A percentile compares a stretch with the other conserved stretches of the same genome.
These are phyloP conservation scores for Carex parvula DNA, from an alignment of 176 grass and related monocot genomes.

Conservation along the genomic window DNA sequence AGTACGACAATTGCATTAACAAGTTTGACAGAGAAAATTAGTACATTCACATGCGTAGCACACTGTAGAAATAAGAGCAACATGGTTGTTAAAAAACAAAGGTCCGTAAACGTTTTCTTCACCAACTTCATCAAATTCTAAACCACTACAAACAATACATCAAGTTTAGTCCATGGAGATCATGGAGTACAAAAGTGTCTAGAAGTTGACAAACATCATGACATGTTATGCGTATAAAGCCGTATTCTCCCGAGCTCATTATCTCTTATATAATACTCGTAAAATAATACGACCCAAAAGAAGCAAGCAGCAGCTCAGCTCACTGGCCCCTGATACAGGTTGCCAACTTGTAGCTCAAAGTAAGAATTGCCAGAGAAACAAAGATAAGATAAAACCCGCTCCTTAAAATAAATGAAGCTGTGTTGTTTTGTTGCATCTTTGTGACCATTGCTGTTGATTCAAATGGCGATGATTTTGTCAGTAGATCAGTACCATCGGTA, in stretches of 20 bases:
- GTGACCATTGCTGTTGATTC: constrained; percentile 22
- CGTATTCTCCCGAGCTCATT: not conserved
- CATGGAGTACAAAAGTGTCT: constrained; percentile 26
- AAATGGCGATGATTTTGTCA: constrained; percentile 31
- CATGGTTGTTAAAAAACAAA: not conserved
- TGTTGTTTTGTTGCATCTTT: constrained; percentile 32
- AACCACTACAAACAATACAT: not conserved
- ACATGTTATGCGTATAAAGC: constrained; percentile 18
- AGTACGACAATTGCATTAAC: not conserved
- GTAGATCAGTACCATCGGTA: constrained; percentile 21
- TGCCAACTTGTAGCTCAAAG: constrained; percentile 71
- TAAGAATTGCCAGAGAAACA: constrained; percentile 55
- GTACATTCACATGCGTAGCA: not conserved
- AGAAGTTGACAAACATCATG: constrained; percentile 16
- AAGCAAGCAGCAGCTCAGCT: constrained; percentile 15
- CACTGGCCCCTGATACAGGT: constrained; percentile 62
- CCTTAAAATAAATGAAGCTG: constrained; percentile 37
- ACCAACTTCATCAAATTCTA: not conserved
- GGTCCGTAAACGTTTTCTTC: not conserved
- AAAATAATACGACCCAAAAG: constrained; percentile 6
- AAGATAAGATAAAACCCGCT: constrained; percentile 67
- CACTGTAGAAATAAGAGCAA: not conserved
- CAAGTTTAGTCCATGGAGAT: not conserved
- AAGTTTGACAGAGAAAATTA: not conserved
- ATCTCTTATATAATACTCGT: not conserved